A percentile compares a stretch with the other conserved stretches of the same genome.
These are phyloP conservation scores for Fusarium oxysporum DNA, from an alignment of 2,329 filamentous ascomycete genomes.

Conservation along the genomic window DNA sequence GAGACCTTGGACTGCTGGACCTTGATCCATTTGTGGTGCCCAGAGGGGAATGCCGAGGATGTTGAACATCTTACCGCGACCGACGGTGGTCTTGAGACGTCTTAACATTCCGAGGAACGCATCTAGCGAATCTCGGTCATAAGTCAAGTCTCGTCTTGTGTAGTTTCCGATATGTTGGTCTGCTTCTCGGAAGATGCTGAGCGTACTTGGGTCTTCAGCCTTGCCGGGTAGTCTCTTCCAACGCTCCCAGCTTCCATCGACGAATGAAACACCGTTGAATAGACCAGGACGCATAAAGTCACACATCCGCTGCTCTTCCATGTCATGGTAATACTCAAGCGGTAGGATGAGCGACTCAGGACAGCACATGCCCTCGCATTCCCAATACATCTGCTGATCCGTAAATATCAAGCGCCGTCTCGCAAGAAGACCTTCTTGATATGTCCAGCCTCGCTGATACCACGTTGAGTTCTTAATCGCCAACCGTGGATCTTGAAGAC, in stretches of 20 bases:
- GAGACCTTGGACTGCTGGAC: conserved; percentile 21
- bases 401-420: conserved; percentile 54
- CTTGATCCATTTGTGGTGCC: conserved; percentile 39
- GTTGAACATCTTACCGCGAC: conserved; percentile 46
- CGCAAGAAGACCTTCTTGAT: conserved; percentile 53
- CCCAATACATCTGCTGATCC: conserved; percentile 54
- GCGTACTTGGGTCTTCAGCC: conserved; percentile 48
- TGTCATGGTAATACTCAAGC: conserved; percentile 48
- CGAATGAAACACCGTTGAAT: conserved; percentile 51
- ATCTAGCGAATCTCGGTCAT: conserved; percentile 50
- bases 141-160: conserved; percentile 45
- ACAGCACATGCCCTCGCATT: conserved; percentile 54
- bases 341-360: conserved; percentile 51
- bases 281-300: conserved; percentile 52
- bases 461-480: conserved; percentile 49
- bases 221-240: conserved; percentile 49
- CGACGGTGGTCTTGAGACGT: conserved; percentile 48
- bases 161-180: conserved; percentile 51
- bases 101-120: conserved; percentile 50
- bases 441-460: conserved; percentile 55
- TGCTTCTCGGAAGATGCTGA: conserved; percentile 51
- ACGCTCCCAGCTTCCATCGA: conserved; percentile 52
- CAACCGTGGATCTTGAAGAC: conserved; percentile 47
- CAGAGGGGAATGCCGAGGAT: conserved; percentile 51
- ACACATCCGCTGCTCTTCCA: conserved; percentile 50